Conservation (phyloP, 2,329 filamentous ascomycete genomes). For the Trichophaea hybrida region DNA sequence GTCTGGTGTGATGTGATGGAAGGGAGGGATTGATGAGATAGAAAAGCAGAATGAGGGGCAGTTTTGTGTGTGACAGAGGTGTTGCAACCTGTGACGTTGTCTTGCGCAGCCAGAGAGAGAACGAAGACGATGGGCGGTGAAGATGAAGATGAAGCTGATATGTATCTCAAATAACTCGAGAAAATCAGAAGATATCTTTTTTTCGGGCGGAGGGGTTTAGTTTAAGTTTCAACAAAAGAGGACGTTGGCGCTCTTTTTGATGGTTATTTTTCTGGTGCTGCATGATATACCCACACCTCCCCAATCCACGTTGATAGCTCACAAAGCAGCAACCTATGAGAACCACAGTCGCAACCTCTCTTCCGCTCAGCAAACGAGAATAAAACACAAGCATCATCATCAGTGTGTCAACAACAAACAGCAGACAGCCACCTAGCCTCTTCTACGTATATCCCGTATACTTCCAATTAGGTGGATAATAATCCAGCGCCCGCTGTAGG, state of each 20-base stretch:
- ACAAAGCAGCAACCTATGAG: neutral
- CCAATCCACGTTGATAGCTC: neutral
- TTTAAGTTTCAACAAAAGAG: neutral
- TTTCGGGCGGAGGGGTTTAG: neutral
- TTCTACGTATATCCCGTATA: too few species aligned
- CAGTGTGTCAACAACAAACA: conserved; percentile 1
- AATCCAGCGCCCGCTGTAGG: too few species aligned
- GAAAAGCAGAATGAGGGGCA: neutral
- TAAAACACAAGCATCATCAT: neutral
- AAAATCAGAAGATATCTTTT: neutral
- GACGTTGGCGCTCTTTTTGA: neutral
- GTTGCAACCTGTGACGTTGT: too few species aligned
- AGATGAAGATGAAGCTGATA: neutral
- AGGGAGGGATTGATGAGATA: neutral
- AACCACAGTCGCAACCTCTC: neutral
- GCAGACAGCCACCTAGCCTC: neutral
- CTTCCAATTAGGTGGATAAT: too few species aligned
- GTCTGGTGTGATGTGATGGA: neutral
- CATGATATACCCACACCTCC: neutral
- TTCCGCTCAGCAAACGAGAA: conserved; percentile 2
- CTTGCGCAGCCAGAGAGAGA: too few species aligned
- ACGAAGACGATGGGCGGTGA: neutral
- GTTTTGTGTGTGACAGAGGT: too few species aligned
- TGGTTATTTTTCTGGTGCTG: neutral
- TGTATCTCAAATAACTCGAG: neutral